Conservation (phyloP, 768 basidiomycete species). For the Lentinula detonsa region DNA sequence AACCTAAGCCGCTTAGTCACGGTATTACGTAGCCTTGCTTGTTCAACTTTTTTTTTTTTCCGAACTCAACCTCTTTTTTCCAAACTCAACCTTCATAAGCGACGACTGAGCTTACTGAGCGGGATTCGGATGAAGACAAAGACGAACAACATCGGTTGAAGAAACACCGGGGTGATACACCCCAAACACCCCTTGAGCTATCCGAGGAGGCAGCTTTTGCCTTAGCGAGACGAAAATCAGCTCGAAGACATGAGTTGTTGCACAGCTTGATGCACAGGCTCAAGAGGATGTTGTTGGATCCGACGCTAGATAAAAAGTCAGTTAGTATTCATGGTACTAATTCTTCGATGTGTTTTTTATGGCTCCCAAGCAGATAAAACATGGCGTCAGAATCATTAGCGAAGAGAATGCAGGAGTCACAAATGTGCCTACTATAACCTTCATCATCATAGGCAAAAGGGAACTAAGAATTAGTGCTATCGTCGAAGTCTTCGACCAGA, state of each 20-base stretch:
- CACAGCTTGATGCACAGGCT: too few species aligned
- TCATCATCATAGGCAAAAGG: constrained; percentile 57
- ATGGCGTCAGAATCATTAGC: constrained; percentile 64
- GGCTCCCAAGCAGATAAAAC: neutral
- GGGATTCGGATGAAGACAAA: constrained; percentile 33
- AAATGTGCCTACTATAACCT: constrained; percentile 66
- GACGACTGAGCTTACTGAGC: constrained; percentile 49
- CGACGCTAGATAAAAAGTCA: constrained; percentile 17
- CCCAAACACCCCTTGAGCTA: constrained; percentile 16
- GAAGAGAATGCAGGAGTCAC: constrained; percentile 34
- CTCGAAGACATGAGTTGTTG: too few species aligned
- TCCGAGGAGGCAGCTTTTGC: constrained; percentile 14
- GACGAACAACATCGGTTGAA: constrained; percentile 35
- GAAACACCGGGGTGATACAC: constrained; percentile 37
- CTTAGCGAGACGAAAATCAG: too few species aligned
- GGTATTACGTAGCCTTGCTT: too few species aligned
- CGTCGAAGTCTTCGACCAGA: constrained; percentile 60
- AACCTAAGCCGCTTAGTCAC: too few species aligned
- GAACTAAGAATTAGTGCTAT: constrained; percentile 53
- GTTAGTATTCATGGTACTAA: too few species aligned
- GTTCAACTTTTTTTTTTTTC: too few species aligned
- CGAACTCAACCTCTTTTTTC: too few species aligned
- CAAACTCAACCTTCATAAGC: constrained; percentile 34
- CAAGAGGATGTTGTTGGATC: constrained; percentile 22
- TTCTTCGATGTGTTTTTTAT: neutral